Evolutionary conservation across 2,329 filamentous ascomycete species (phyloP), one percentile per base, ranked within the genome.

Genomic region (Colletotrichum destructivum): DNA sequence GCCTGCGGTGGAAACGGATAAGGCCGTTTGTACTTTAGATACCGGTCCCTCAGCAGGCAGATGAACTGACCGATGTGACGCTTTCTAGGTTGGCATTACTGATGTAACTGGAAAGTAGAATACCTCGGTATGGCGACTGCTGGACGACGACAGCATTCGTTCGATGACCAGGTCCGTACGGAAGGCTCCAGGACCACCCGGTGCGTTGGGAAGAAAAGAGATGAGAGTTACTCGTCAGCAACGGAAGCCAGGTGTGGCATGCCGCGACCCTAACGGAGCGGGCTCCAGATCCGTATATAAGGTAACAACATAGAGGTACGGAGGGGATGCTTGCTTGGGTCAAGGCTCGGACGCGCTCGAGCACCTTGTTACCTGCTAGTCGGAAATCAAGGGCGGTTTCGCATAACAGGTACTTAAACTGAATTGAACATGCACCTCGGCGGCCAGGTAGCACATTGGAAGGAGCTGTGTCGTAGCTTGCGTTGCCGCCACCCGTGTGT

Each of bases 341-440:
- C 13, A 38, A 67, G 40, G 47, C 65, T 67, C 65, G 65, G 65
- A 55, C 57, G 23, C 38, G 65, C 40, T 67, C 65, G 65, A 67
- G 65, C 65, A 47, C 65, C 40, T 23, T 51, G 23, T 49, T 38
- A 47, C 38, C 57, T 31, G 16, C 46, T 56, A n/a, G 16, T 12
- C 31, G 26, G 15, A 42, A 9, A 38, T 26, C 35, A 3, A 38
- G 35, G 54, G 26, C 26, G 31, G 52, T 18, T 55, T 55, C 31
- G 52, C 52, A 55, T 55, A 12, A 38, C 35, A 11, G 8, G 35
- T 38, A 38, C 35, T 38, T 11, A 31, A 52, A 15, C 21, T 52
- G 23, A 12, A 23, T 26, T 23, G 15, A 15, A 26, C 4, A 52
- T 16, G 46, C 55, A 61, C 64, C 51, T 38, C 21, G 16, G 55